Conservation (phyloP, 441 rosid species). For the Theobroma grandiflorum region DNA sequence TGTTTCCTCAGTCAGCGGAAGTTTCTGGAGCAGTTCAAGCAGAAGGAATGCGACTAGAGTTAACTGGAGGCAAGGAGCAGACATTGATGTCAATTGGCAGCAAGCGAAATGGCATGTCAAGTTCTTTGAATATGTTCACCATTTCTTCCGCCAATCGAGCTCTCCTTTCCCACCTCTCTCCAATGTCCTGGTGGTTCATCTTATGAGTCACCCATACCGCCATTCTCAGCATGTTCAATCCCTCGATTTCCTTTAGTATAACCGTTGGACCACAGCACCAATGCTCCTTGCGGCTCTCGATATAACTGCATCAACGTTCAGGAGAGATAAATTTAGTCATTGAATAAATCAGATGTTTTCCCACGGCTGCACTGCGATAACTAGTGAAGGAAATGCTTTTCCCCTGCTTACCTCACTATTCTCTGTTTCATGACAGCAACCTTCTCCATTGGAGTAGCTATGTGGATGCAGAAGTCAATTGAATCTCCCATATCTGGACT, state of each 20-base stretch:
- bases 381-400: neutral
- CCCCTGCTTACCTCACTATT: conserved; percentile 49
- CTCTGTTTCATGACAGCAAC: conserved; percentile 59
- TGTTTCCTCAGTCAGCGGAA: neutral
- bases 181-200: conserved; percentile 77
- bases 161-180: conserved; percentile 66
- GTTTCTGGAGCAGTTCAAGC: conserved; percentile 36
- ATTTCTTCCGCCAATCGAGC: conserved; percentile 69
- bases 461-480: conserved; percentile 65
- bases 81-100: conserved; percentile 75
- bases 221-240: conserved; percentile 48
- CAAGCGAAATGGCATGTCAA: conserved; percentile 72
- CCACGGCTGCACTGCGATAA: neutral
- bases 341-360: neutral
- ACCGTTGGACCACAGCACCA: conserved; percentile 68
- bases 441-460: conserved; percentile 76
- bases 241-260: conserved; percentile 57
- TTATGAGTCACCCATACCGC: conserved; percentile 70
- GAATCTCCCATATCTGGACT: conserved; percentile 94
- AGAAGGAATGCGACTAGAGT: conserved; percentile 46
- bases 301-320: conserved; percentile 48
- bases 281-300: conserved; percentile 69
- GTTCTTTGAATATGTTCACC: conserved; percentile 64
- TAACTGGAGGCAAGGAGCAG: conserved; percentile 45
- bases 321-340: neutral